phyloP scores from a whole-genome alignment of 1,139 yeast species.

The Entelexis paramagnoliae region DNA sequence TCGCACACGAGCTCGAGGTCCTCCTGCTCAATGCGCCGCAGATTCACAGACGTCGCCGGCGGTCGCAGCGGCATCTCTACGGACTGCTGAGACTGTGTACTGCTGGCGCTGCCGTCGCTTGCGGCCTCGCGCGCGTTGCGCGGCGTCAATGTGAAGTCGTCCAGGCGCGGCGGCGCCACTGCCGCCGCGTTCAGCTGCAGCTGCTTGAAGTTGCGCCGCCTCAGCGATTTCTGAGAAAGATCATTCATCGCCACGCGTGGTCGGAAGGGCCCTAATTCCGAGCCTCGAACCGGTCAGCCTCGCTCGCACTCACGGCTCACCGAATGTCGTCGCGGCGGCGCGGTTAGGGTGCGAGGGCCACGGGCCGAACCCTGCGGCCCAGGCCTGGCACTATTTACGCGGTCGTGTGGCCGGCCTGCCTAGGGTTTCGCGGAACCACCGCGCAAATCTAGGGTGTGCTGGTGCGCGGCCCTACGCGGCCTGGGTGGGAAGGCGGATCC shows the following conservation, averaged over 20 bases:
- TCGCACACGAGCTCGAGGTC: conserved; percentile 68
- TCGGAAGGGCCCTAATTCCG: too few relatives aligned
- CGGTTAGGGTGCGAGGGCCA: not conserved
- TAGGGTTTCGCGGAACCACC: not conserved
- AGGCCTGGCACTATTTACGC: not conserved
- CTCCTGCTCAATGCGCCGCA: conserved; percentile 9
- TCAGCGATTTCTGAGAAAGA: conserved; percentile 36
- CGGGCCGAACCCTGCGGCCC: not conserved
- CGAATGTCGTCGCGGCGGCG: not conserved
- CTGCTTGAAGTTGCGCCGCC: conserved; percentile 65
- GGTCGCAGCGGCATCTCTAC: not conserved
- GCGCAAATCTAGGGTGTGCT: not conserved
- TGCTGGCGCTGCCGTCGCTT: not conserved
- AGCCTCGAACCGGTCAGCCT: too few relatives aligned
- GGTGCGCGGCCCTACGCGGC: not conserved
- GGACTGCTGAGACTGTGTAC: not conserved
- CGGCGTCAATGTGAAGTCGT: not conserved
- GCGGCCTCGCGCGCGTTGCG: not conserved
- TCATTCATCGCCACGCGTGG: not conserved
- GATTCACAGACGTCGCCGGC: conserved; percentile 8
- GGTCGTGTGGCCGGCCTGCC: not conserved
- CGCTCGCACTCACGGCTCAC: too few relatives aligned
- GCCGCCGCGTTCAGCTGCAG: conserved; percentile 41
- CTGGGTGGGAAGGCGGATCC: too few relatives aligned
- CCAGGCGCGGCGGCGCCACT: conserved; percentile 13